phyloP scores from a whole-genome alignment of 1,284 basidiomycete species.

The Ceratobasidium papillatum region DNA sequence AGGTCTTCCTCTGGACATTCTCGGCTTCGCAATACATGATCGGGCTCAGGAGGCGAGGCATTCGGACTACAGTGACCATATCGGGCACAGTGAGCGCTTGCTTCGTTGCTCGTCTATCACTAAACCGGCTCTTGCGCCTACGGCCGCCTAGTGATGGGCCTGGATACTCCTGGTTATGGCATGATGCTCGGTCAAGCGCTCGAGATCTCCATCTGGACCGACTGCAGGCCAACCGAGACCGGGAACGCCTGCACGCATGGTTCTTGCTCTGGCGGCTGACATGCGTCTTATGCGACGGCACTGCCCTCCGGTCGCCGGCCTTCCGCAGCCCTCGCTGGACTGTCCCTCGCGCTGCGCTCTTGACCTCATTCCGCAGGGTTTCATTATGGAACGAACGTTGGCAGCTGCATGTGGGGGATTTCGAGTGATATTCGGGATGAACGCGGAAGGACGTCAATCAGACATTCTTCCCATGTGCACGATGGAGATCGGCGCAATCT shows the following conservation, averaged over 20 bases:
- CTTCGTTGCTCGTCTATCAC: slow-evolving; percentile 1
- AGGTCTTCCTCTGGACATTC: background rate
- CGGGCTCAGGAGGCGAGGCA: slow-evolving; percentile 26
- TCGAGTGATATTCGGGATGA: slow-evolving; percentile 29
- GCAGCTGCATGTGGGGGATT: slow-evolving; percentile 10
- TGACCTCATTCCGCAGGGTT: background rate
- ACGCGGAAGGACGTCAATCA: slow-evolving; percentile 11
- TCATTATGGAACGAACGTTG: background rate
- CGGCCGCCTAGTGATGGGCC: background rate
- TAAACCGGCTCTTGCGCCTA: background rate
- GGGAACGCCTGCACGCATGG: slow-evolving; percentile 15
- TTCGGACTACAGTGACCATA: slow-evolving; percentile 3
- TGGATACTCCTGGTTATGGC: background rate
- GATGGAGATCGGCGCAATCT: slow-evolving; percentile 14
- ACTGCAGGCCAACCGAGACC: slow-evolving; percentile 14
- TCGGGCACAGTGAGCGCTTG: slow-evolving; percentile 35
- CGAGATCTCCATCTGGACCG: background rate
- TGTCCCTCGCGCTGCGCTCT: background rate
- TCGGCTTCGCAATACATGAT: slow-evolving; percentile 24
- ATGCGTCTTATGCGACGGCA: slow-evolving; percentile 9
- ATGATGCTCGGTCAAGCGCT: background rate
- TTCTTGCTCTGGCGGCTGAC: background rate
- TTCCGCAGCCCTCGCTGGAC: background rate
- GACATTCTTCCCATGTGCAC: slow-evolving; percentile 10
- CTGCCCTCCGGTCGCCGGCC: slow-evolving; percentile 4